Percentiles rank a stretch among this genome's conserved stretches.
Evolutionary conservation across 1,139 yeast species (phyloP).

Genomic region (Pichia inconspicua): DNA sequence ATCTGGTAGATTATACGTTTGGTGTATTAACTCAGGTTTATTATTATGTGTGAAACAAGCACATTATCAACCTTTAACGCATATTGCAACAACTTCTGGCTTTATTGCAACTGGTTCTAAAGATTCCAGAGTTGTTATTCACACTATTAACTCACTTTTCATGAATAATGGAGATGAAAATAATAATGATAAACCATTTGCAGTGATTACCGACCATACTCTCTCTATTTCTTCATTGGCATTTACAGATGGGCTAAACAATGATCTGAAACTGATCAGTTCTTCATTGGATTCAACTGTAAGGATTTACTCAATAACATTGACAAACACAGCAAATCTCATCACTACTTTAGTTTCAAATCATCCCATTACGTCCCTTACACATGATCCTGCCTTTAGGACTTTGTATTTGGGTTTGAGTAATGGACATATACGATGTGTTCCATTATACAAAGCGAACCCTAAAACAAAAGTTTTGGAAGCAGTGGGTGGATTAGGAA

Average conservation of each 20-base stretch:
- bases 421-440: conserved; percentile 53
- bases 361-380: conserved; percentile 47
- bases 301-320: conserved; percentile 48
- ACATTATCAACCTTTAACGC: conserved; percentile 73
- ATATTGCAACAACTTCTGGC: conserved; percentile 55
- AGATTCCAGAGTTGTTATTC: conserved; percentile 73
- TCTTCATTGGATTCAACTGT: conserved; percentile 72
- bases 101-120: conserved; percentile 68
- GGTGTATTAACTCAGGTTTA: conserved; percentile 82
- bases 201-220: conserved; percentile 65
- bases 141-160: conserved; percentile 62
- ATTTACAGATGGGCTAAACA: conserved; percentile 43
- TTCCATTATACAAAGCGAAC: conserved; percentile 42
- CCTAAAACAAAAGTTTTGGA: conserved; percentile 35
- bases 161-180: conserved; percentile 25
- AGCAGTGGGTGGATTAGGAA: conserved; percentile 49
- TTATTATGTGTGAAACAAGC: conserved; percentile 67
- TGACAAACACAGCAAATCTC: conserved; percentile 30
- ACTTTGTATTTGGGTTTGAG: conserved; percentile 61
- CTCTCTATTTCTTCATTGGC: conserved; percentile 60
- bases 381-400: conserved; percentile 79
- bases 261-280: conserved; percentile 62
- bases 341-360: conserved; percentile 68
- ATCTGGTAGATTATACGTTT: conserved; percentile 68
- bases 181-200: conserved; percentile 33